Conservation (phyloP, 2,329 filamentous ascomycete genomes). For the Aciculosporium take region DNA sequence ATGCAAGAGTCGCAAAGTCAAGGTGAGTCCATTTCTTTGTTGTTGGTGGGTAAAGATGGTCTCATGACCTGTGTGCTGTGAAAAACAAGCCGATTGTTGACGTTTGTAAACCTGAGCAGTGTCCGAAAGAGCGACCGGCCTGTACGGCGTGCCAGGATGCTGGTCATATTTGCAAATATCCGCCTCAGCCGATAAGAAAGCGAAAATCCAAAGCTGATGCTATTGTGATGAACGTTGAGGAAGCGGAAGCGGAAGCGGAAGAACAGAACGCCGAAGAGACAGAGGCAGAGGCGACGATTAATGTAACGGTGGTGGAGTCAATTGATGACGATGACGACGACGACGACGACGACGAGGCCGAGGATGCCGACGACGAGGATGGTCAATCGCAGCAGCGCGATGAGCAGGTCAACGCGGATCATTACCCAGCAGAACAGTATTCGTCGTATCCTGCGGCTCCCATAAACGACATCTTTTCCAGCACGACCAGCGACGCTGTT, state of each 20-base stretch:
- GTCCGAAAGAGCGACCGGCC: constrained; percentile 24
- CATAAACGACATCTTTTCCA: constrained; percentile 9
- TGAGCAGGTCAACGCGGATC: constrained; percentile 6
- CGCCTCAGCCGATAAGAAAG: constrained; percentile 17
- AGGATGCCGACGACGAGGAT: constrained; percentile 9
- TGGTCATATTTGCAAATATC: constrained; percentile 24
- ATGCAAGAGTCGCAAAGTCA: constrained; percentile 22
- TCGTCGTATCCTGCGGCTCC: constrained; percentile 17
- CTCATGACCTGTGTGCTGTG: neutral
- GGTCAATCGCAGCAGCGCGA: constrained; percentile 2
- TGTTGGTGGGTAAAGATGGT: neutral
- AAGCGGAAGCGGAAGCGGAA: constrained; percentile 2
- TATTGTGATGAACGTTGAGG: constrained; percentile 5
- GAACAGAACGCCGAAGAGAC: neutral
- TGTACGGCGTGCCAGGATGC: constrained; percentile 24
- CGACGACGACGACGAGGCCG: neutral
- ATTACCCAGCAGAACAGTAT: constrained; percentile 8
- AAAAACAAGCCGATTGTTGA: constrained; percentile 9
- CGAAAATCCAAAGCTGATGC: constrained; percentile 11
- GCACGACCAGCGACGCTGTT: constrained; percentile 8
- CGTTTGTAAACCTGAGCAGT: constrained; percentile 15
- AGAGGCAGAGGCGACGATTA: neutral
- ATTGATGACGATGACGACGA: constrained; percentile 4
- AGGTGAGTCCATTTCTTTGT: constrained; percentile 17
- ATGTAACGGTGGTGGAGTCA: neutral